Evolutionary conservation across 139 green algal species (phyloP), one percentile per base, ranked within the genome.

Genomic region (Limnomonas spitsbergensis): DNA sequence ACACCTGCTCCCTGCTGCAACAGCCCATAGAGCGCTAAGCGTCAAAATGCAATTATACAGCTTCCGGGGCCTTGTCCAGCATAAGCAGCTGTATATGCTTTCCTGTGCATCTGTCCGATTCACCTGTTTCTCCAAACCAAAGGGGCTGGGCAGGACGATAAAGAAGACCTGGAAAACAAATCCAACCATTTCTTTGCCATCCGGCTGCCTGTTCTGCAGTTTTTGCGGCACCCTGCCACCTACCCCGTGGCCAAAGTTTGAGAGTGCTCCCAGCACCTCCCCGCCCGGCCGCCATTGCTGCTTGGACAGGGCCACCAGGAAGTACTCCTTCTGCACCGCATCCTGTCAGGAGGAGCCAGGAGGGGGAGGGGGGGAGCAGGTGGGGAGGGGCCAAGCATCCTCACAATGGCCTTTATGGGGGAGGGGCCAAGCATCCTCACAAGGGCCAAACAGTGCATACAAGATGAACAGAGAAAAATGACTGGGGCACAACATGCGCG

Each of bases 271-370:
- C 20, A 61, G 14, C 47, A 61, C 47, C 20, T 61, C 47, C 47
- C 20, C 47, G 14, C 47, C 47, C 14, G 47, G 47, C 14, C 20
- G 47, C 47, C 47, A 61, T 20, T 36, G 56, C 56, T 24, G n/a
- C 56, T 70, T 70, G 56, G 56, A 14, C 27, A 70, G 56, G 4
- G 27, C 56, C 56, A 70, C 4, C 56, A 70, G 29, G 56, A 70
- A 70, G 56, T 70, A 70, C 56, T 70, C 56, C 29, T 70, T 70
- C 56, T 70, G 56, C 29, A 70, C 56, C 29, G 56, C 56, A 24
- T 70, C 56, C 56, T 70, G 9, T 20, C 9, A 36, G 7, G n/a
- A 70, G 14, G 4, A 32, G 29, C 14, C 56, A 70, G 27, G n/a
- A 32, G 27, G 14, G 29, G 9, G 29, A 54, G 7, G 7, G 42